Percentiles rank a stretch among this genome's conserved stretches.
phyloP scores from a whole-genome alignment of 768 basidiomycete species.

The Hericium rajendrae region DNA sequence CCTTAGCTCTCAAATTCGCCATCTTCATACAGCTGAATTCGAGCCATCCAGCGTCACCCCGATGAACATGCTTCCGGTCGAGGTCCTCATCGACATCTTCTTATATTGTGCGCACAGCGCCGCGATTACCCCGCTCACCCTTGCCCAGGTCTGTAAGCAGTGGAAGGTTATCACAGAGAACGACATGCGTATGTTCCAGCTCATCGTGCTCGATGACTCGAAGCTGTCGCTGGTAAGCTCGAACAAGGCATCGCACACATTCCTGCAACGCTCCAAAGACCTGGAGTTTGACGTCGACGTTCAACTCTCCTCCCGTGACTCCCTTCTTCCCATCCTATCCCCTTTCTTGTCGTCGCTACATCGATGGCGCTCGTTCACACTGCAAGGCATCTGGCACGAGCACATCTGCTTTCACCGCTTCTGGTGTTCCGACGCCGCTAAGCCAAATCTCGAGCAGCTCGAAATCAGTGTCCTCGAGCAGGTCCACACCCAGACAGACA shows the following conservation, averaged over 20 bases:
- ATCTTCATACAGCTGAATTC: not conserved
- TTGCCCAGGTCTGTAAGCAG: conserved; percentile 44
- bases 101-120: conserved; percentile 21
- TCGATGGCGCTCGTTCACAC: conserved; percentile 47
- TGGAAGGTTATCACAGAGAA: conserved; percentile 49
- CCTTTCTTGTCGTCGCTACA: conserved; percentile 45
- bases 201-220: conserved; percentile 40
- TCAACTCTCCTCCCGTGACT: conserved; percentile 35
- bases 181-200: conserved; percentile 55
- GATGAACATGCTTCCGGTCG: conserved; percentile 39
- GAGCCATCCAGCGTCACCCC: not conserved
- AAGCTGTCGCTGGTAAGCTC: conserved; percentile 27
- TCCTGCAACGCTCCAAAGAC: conserved; percentile 43
- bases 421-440: conserved; percentile 9
- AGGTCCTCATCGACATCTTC: conserved; percentile 59
- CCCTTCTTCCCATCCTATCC: conserved; percentile 53
- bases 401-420: conserved; percentile 20
- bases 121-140: conserved; percentile 35
- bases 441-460: conserved; percentile 16
- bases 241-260: conserved; percentile 40
- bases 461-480: conserved; percentile 13
- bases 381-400: conserved; percentile 31
- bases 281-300: conserved; percentile 49
- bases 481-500: not conserved
- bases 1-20: not conserved